Conservation (phyloP, 164 flowering plant species). For the Tinospora cordifolia region DNA sequence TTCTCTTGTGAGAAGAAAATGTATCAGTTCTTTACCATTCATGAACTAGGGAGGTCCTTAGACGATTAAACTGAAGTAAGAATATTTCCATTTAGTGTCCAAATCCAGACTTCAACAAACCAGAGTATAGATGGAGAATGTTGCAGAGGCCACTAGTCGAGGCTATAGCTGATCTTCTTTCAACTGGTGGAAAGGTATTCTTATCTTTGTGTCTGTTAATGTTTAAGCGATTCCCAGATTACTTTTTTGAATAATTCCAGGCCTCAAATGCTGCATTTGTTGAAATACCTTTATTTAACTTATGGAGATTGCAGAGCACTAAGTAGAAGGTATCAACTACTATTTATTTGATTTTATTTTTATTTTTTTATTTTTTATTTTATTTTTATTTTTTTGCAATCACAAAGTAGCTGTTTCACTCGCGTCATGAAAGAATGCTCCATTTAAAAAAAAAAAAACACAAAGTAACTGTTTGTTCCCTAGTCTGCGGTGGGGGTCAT, state of each 20-base stretch:
- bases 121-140: constrained; percentile 85
- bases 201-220: background rate
- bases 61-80: constrained; percentile 1
- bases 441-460: too few species aligned
- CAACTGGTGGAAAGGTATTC: constrained; percentile 60
- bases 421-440: too few species aligned
- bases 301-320: background rate
- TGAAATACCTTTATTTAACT: background rate
- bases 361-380: background rate
- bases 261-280: background rate
- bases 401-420: background rate
- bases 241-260: background rate
- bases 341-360: background rate
- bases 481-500: background rate
- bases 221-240: background rate
- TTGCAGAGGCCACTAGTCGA: constrained; percentile 66
- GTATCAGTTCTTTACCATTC: background rate
- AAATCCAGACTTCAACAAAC: constrained; percentile 77
- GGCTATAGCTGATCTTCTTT: constrained; percentile 63
- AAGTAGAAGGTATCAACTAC: background rate
- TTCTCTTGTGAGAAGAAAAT: background rate
- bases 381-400: background rate
- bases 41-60: background rate
- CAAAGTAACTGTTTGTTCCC: background rate
- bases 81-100: constrained; percentile 51